A percentile compares a stretch with the other conserved stretches of the same genome.
Evolutionary conservation across 192 early-diverging fungal species (phyloP).

Genomic region (Spizellomyces punctatus): DNA sequence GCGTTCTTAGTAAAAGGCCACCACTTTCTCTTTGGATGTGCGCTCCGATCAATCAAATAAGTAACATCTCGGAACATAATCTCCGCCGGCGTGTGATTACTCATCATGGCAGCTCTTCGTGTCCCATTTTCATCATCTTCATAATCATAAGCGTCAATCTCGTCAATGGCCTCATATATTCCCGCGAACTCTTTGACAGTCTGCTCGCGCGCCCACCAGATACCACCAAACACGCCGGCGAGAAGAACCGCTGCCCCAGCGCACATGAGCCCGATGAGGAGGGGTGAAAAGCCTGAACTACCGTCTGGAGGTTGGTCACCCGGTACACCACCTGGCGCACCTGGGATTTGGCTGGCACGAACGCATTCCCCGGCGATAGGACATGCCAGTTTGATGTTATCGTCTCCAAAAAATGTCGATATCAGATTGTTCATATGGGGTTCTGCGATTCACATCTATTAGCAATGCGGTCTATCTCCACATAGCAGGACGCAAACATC

Average conservation of each 20-base stretch:
- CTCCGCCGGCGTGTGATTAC: constrained; percentile 68
- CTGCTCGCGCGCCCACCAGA: constrained; percentile 24
- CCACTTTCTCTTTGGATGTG: background rate
- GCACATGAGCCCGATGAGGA: constrained; percentile 50
- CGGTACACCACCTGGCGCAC: constrained; percentile 51
- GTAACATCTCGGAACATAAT: constrained; percentile 66
- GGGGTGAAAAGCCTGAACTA: constrained; percentile 31
- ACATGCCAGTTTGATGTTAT: constrained; percentile 78
- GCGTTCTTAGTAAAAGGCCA: constrained; percentile 1
- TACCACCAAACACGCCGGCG: constrained; percentile 31
- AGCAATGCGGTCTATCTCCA: background rate
- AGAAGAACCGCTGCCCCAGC: constrained; percentile 44
- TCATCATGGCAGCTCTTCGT: constrained; percentile 56
- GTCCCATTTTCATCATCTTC: constrained; percentile 18
- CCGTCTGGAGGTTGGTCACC: constrained; percentile 35
- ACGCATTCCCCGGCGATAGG: constrained; percentile 79
- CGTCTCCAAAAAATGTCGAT: constrained; percentile 76
- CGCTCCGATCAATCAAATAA: constrained; percentile 51
- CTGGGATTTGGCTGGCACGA: constrained; percentile 85
- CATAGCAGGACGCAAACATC: constrained; percentile 6
- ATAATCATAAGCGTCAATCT: background rate
- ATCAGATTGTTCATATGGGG: constrained; percentile 86
- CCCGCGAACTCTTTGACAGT: constrained; percentile 2
- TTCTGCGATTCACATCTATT: constrained; percentile 45
- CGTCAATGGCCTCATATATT: constrained; percentile 2